Base-by-base conservation (phyloP, 2,329 filamentous ascomycete species). In the Penicillium sclerotiorum region DNA sequence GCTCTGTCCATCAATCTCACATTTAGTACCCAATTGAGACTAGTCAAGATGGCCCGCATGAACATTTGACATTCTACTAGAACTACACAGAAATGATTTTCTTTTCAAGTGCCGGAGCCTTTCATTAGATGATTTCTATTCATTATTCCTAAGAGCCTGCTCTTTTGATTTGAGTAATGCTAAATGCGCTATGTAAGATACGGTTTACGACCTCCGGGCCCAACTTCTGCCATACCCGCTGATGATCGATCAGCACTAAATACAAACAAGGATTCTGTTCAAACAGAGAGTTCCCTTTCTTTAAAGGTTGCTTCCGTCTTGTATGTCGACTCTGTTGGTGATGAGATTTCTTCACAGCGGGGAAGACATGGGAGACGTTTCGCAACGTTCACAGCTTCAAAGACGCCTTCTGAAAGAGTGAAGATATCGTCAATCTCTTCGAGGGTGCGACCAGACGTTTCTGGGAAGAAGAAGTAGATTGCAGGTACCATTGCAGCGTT, bases 341-440 rank as follows among this genome's bases (percentile, higher is more conserved):
- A 37, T 20, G 21, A 21, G n/a, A 25, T 18, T 6, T 27, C 18
- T 13, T 27, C 18, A 4, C 12, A 22, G 2, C 9, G 15, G 2
- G 42, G 8, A 18, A 36, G n/a, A 33, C 18, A 32, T 1, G 47
- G 35, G 21, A 49, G 40, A 2, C 25, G 23, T 27, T 39, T 54
- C 5, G 58, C 56, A 2, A 53, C 32, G 6, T 52, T 42, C 17
- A 61, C 58, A 37, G 37, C 45, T 49, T 59, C 59, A 18, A 59
- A 35, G 1, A 38, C 4, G 6, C 47, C 21, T 2, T 41, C 37
- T 0, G 58, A 56, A 17, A 55, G 46, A 5, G 44, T 43, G 22
- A 62, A 62, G 2, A 62, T 58, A 17, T 56, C 49, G 13, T 62
- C 59, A 22, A 62, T 62, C 22, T 62, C 58, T 33, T 62, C 59